phyloP scores from a whole-genome alignment of 2,329 filamentous ascomycete species.

The Xylariaceae sp. region DNA sequence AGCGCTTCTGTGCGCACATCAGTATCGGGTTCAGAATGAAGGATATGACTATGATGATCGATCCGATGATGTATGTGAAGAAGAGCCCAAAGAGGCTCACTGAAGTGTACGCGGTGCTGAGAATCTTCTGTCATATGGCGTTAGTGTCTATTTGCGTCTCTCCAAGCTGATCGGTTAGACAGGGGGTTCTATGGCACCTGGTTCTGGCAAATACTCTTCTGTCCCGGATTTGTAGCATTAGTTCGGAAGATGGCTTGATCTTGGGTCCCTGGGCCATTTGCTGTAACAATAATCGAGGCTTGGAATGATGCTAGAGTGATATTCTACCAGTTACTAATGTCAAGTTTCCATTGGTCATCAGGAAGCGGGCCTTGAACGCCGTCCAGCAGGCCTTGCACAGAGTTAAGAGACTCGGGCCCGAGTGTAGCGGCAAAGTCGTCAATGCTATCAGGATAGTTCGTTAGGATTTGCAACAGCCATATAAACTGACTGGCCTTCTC shows the following conservation, averaged over 20 bases:
- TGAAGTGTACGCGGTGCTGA: conserved; percentile 7
- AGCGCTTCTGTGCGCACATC: neutral
- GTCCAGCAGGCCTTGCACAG: neutral
- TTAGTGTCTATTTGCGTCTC: neutral
- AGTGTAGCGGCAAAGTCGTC: neutral
- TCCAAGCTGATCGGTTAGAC: neutral
- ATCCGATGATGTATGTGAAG: conserved; percentile 5
- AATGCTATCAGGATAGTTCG: neutral
- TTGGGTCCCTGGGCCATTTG: neutral
- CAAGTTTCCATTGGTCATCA: conserved; percentile 9
- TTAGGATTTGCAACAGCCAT: neutral
- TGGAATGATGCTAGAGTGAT: conserved; percentile 3
- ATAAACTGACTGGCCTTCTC: neutral
- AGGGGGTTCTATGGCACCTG: neutral
- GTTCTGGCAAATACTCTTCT: conserved; percentile 3
- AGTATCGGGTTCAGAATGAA: neutral
- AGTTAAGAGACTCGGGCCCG: neutral
- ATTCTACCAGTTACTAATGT: conserved; percentile 7
- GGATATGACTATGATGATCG: conserved; percentile 6
- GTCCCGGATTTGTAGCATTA: neutral
- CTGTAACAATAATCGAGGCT: neutral
- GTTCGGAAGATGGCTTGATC: neutral
- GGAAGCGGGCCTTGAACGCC: conserved; percentile 2
- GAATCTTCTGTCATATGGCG: conserved; percentile 13
- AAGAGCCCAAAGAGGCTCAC: conserved; percentile 12